phyloP scores from a whole-genome alignment of 768 basidiomycete genomes.

The Fibroporia radiculosa region DNA sequence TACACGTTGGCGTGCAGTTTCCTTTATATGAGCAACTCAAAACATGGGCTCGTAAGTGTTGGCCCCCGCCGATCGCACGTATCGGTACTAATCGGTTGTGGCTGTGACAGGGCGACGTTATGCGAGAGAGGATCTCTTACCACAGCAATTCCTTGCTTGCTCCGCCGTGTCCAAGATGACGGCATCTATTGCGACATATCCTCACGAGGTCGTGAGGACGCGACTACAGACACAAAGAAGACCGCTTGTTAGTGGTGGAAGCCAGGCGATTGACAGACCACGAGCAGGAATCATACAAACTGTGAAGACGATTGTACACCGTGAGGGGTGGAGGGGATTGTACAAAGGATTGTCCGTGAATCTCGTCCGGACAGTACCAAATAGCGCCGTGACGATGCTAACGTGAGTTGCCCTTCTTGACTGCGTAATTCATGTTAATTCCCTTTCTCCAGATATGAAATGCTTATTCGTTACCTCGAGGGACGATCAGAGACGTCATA shows the following conservation, averaged over 20 bases:
- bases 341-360: slow-evolving; percentile 95
- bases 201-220: slow-evolving; percentile 99
- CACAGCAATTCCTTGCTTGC: slow-evolving; percentile 70
- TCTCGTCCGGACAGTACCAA: slow-evolving; percentile 89
- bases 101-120: slow-evolving; percentile 15
- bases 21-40: slow-evolving; percentile 95
- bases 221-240: slow-evolving; percentile 81
- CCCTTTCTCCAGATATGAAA: slow-evolving; percentile 18
- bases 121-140: slow-evolving; percentile 42
- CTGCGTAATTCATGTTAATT: slow-evolving; percentile 1
- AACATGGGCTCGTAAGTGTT: slow-evolving; percentile 72
- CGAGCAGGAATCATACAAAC: slow-evolving; percentile 68
- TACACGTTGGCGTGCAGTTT: slow-evolving; percentile 96
- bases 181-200: slow-evolving; percentile 92
- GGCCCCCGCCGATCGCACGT: background rate
- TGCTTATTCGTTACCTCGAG: slow-evolving; percentile 23
- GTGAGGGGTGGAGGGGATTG: slow-evolving; percentile 84
- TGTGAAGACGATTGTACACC: slow-evolving; percentile 58
- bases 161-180: slow-evolving; percentile 95
- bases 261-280: slow-evolving; percentile 32
- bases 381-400: slow-evolving; percentile 92
- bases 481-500: slow-evolving; percentile 10
- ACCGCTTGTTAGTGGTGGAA: slow-evolving; percentile 45
- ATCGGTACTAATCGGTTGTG: background rate
- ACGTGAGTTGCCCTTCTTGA: slow-evolving; percentile 50